phyloP scores from a whole-genome alignment of 73 alveolate genomes.

The Urostyla sp. region DNA sequence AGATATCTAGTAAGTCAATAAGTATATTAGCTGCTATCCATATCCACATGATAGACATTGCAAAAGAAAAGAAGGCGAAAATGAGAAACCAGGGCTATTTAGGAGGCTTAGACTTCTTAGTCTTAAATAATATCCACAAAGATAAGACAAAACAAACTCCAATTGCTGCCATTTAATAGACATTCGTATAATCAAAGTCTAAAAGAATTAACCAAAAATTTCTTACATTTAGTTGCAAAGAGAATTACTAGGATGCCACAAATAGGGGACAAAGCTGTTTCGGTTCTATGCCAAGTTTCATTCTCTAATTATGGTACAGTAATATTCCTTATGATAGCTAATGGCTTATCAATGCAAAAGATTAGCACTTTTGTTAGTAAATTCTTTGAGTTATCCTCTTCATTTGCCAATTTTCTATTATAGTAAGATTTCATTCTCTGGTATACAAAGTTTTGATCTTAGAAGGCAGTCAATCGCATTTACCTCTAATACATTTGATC shows the following conservation, averaged over 20 bases:
- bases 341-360: conserved; percentile 69
- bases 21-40: conserved; percentile 81
- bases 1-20: conserved; percentile 74
- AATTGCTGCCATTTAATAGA: background rate
- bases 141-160: conserved; percentile 3
- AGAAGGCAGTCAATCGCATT: too few species aligned
- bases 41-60: conserved; percentile 85
- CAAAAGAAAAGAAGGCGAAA: conserved; percentile 61
- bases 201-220: background rate
- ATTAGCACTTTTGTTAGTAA: conserved; percentile 48
- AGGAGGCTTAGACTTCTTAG: conserved; percentile 37
- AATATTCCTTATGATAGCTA: conserved; percentile 74
- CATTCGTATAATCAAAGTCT: conserved; percentile 2
- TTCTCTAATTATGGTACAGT: conserved; percentile 79
- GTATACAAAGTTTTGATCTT: conserved; percentile 24
- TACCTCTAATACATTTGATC: too few species aligned
- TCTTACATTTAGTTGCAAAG: conserved; percentile 47
- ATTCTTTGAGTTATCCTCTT: conserved; percentile 56
- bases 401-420: conserved; percentile 61
- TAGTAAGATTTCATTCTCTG: conserved; percentile 20
- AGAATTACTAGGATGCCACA: conserved; percentile 55
- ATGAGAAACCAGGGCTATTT: background rate
- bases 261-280: conserved; percentile 68
- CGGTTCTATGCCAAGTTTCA: conserved; percentile 65
- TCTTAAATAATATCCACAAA: background rate